Percentiles rank a stretch among this genome's conserved stretches.
Conservation (phyloP, 306 rosid species). For the Quercus mongolica region DNA sequence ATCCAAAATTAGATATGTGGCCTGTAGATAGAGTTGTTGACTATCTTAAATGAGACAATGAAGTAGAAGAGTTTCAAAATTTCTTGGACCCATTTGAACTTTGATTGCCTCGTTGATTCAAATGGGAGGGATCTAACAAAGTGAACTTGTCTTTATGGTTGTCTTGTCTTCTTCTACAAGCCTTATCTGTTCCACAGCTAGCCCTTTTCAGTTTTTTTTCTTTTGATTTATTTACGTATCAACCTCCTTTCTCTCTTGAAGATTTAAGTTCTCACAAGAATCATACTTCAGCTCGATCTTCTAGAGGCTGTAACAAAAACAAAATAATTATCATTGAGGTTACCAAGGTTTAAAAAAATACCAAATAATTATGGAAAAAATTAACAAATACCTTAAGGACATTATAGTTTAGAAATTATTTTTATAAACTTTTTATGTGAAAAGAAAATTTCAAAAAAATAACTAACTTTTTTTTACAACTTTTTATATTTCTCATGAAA, state of each 20-base stretch:
- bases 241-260: background rate
- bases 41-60: background rate
- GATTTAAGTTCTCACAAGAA: background rate
- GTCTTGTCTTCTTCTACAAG: background rate
- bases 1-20: background rate
- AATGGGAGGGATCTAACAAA: background rate
- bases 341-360: no score
- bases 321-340: no score
- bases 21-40: background rate
- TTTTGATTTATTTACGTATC: background rate
- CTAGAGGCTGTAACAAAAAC: background rate
- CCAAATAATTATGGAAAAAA: no score
- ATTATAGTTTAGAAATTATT: no score
- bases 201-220: background rate
- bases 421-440: no score
- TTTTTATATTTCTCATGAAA: no score
- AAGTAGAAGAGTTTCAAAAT: background rate
- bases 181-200: background rate
- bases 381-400: no score
- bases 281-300: background rate
- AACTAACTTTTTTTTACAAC: no score
- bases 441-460: no score
- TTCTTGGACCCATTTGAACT: background rate
- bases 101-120: background rate
- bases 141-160: background rate